These are phyloP conservation scores for Coniochaeta prunicola DNA, from an alignment of 2,329 filamentous ascomycete genomes.

Conservation along the genomic window DNA sequence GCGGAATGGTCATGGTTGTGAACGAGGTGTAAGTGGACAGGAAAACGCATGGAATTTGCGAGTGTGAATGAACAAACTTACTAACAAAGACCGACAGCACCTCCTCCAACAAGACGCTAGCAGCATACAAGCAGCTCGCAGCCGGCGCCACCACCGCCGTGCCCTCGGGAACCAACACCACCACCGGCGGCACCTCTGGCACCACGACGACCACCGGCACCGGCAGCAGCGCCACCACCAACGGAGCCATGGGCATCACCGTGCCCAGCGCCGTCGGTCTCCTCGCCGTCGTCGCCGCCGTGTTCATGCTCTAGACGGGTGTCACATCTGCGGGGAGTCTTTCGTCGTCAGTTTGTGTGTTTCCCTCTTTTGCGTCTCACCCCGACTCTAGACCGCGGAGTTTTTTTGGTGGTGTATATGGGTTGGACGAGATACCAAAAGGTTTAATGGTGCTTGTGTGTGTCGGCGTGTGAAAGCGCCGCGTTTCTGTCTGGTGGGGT, in stretches of 20 bases:
- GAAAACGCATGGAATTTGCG: too few species aligned
- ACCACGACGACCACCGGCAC: slow-evolving; percentile 13
- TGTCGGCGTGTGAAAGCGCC: background rate
- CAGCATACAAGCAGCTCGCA: slow-evolving; percentile 37
- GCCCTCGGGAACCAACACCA: slow-evolving; percentile 15
- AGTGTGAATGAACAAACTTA: background rate
- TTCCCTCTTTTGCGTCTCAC: background rate
- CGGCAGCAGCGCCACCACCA: slow-evolving; percentile 13
- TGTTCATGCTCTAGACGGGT: slow-evolving; percentile 32
- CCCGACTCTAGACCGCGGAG: background rate
- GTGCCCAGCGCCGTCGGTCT: slow-evolving; percentile 34
- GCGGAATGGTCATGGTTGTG: slow-evolving; percentile 69
- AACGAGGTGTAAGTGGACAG: slow-evolving; percentile 58
- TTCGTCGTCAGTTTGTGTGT: background rate
- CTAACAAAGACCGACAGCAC: background rate
- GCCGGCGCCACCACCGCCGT: slow-evolving; percentile 21
- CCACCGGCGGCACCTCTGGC: slow-evolving; percentile 9
- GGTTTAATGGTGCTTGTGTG: background rate
- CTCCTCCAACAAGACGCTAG: slow-evolving; percentile 33
- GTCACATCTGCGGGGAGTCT: background rate
- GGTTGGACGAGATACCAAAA: background rate
- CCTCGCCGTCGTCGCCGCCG: slow-evolving; percentile 29
- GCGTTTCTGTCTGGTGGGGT: background rate
- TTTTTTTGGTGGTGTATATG: background rate
- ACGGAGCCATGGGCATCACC: slow-evolving; percentile 23